These are phyloP conservation scores for Naematelia aurantialba DNA, from an alignment of 768 basidiomycete genomes.

Conservation along the genomic window DNA sequence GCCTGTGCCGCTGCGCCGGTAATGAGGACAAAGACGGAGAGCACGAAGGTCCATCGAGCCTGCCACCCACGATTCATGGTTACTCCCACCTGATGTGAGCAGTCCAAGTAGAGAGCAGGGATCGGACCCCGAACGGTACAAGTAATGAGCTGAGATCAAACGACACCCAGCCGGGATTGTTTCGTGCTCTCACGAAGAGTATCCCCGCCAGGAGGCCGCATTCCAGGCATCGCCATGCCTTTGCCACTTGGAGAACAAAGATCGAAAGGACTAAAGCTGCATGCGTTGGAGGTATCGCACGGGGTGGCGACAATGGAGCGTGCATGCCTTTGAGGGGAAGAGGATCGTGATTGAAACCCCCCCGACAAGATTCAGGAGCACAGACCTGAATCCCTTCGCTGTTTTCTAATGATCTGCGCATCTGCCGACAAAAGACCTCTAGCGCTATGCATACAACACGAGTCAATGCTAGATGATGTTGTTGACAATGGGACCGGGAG, in stretches of 20 bases:
- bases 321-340: background rate
- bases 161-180: too few relatives aligned
- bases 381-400: too few relatives aligned
- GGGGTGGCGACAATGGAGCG: background rate
- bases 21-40: background rate
- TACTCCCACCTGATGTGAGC: too few relatives aligned
- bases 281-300: background rate
- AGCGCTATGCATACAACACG: background rate
- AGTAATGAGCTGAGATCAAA: background rate
- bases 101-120: too few relatives aligned
- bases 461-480: constrained; percentile 1
- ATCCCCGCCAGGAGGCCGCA: background rate
- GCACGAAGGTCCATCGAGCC: background rate
- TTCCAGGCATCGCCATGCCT: background rate
- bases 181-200: too few relatives aligned
- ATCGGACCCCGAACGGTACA: too few relatives aligned
- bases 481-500: background rate
- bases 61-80: too few relatives aligned
- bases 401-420: too few relatives aligned
- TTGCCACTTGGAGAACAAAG: background rate
- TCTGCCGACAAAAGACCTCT: background rate
- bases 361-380: too few relatives aligned
- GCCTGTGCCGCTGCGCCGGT: background rate
- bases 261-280: background rate
- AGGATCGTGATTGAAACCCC: background rate